Conservation (phyloP, 2,329 filamentous ascomycete genomes). For the Coniochaeta sp. region DNA sequence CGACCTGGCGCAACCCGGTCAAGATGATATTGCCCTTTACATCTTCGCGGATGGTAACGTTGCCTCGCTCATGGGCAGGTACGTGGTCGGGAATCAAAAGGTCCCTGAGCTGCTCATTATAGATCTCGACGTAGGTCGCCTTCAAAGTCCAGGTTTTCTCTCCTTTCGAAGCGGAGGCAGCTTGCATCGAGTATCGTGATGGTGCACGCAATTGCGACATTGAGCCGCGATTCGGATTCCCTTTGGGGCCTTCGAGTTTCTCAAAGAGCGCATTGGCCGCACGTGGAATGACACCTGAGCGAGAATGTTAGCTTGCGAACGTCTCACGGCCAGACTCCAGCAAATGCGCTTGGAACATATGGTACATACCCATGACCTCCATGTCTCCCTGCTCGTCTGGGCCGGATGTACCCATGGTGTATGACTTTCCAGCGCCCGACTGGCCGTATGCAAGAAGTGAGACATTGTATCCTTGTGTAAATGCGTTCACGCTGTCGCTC, state of each 20-base stretch:
- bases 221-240: conserved; percentile 48
- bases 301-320: conserved; percentile 8
- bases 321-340: background rate
- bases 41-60: conserved; percentile 91
- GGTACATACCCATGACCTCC: conserved; percentile 68
- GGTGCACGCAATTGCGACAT: conserved; percentile 77
- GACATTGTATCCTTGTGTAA: conserved; percentile 96
- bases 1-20: conserved; percentile 80
- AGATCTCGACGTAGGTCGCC: conserved; percentile 94
- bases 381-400: conserved; percentile 66
- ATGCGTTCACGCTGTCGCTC: conserved; percentile 80
- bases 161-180: conserved; percentile 27
- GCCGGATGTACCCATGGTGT: conserved; percentile 96
- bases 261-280: conserved; percentile 85
- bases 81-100: conserved; percentile 73
- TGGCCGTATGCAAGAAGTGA: conserved; percentile 95
- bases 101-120: conserved; percentile 93
- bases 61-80: conserved; percentile 60
- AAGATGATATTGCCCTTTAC: conserved; percentile 89
- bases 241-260: conserved; percentile 58
- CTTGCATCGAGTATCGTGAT: conserved; percentile 58
- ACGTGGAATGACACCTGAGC: conserved; percentile 82
- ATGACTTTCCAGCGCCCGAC: conserved; percentile 95
- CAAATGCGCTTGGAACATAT: background rate
- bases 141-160: conserved; percentile 87